Percentiles rank a stretch among this genome's conserved stretches.
These are phyloP conservation scores for Teunomyces funiuensis DNA, from an alignment of 805 yeast species.

Conservation along the genomic window DNA sequence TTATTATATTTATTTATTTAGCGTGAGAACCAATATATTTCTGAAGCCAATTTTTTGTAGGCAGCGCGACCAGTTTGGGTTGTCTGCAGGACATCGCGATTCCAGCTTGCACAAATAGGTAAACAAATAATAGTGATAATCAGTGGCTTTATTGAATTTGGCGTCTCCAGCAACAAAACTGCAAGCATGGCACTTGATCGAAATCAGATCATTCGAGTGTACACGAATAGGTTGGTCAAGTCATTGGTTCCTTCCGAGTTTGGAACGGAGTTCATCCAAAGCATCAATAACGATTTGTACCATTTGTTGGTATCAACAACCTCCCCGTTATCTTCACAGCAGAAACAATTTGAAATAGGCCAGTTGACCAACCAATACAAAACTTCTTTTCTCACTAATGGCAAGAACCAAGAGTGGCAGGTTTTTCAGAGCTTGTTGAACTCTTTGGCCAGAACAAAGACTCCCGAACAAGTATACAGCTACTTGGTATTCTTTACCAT, in stretches of 20 bases:
- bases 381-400: slow-evolving; percentile 25
- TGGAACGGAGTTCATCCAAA: slow-evolving; percentile 33
- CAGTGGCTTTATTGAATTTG: not conserved
- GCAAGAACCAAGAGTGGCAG: slow-evolving; percentile 31
- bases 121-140: not conserved
- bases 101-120: slow-evolving; percentile 1
- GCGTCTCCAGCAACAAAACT: not conserved
- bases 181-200: slow-evolving; percentile 21
- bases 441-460: slow-evolving; percentile 24
- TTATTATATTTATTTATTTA: not conserved
- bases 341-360: slow-evolving; percentile 16
- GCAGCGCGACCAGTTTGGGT: not conserved
- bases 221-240: slow-evolving; percentile 34
- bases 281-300: slow-evolving; percentile 30
- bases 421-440: slow-evolving; percentile 33
- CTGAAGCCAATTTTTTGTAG: not conserved
- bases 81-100: slow-evolving; percentile 1
- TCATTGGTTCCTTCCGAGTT: slow-evolving; percentile 38
- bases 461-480: slow-evolving; percentile 31
- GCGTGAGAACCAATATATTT: not conserved
- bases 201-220: slow-evolving; percentile 32
- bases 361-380: slow-evolving; percentile 23
- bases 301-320: not conserved
- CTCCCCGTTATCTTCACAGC: slow-evolving; percentile 3
- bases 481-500: slow-evolving; percentile 35